A percentile compares a stretch with the other conserved stretches of the same genome.
These are phyloP conservation scores for Linum tenue DNA, from an alignment of 345 rosid genomes.

Conservation along the genomic window DNA sequence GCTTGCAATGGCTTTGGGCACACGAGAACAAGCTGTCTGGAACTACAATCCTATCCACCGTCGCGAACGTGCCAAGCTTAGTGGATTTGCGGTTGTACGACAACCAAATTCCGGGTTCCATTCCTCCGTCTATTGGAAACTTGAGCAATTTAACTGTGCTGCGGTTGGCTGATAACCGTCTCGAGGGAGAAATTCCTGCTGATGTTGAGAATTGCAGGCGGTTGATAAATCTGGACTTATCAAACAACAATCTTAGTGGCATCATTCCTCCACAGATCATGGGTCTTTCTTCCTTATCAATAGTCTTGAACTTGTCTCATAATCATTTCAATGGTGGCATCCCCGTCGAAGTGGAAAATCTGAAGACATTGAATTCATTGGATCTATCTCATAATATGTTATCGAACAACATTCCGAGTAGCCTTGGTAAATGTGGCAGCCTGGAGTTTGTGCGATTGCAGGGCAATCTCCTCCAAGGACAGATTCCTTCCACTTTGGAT, in stretches of 20 bases:
- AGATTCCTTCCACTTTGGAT: constrained; percentile 10
- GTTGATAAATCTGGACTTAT: background rate
- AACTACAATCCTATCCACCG: background rate
- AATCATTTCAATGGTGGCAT: constrained; percentile 10
- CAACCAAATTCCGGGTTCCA: constrained; percentile 6
- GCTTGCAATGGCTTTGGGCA: background rate
- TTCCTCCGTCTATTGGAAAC: constrained; percentile 15
- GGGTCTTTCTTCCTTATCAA: background rate
- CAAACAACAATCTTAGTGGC: constrained; percentile 10
- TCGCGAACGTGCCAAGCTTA: constrained; percentile 14
- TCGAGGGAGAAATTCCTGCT: constrained; percentile 20
- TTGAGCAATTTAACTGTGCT: background rate
- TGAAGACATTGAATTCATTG: constrained; percentile 2
- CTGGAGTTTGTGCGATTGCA: constrained; percentile 7
- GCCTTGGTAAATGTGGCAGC: constrained; percentile 9
- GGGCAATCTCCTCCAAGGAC: constrained; percentile 11
- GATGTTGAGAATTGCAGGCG: constrained; percentile 6
- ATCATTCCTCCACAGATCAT: constrained; percentile 9
- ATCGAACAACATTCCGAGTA: constrained; percentile 13
- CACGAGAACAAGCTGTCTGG: constrained; percentile 9
- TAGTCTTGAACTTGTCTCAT: background rate
- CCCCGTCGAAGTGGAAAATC: constrained; percentile 3
- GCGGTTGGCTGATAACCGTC: constrained; percentile 1
- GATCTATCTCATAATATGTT: constrained; percentile 14
- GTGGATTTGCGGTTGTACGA: background rate